phyloP scores from a whole-genome alignment of 768 basidiomycete genomes.

The Lentinus brumalis region DNA sequence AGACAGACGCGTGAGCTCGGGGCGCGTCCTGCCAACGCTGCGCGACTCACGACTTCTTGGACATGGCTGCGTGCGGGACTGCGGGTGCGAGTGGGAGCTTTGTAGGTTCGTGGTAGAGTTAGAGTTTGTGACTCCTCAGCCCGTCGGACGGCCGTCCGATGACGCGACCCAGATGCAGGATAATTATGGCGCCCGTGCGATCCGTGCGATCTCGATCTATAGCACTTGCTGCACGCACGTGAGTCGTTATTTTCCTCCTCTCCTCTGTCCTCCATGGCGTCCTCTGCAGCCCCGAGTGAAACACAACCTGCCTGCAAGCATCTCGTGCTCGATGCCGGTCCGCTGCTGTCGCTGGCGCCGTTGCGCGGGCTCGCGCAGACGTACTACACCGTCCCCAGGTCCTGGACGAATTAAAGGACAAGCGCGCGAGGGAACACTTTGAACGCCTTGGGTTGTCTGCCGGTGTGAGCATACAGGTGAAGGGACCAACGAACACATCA shows the following conservation, averaged over 20 bases:
- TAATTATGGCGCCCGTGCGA: conserved; percentile 3
- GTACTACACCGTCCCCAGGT: conserved; percentile 92
- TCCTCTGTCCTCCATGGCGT: conserved; percentile 5
- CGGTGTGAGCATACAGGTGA: conserved; percentile 73
- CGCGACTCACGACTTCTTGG: conserved; percentile 29
- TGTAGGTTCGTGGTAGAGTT: neutral
- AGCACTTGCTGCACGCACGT: conserved; percentile 19
- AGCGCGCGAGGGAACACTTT: conserved; percentile 84
- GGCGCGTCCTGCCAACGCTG: neutral
- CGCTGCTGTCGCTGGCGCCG: conserved; percentile 85
- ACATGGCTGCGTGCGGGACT: conserved; percentile 17
- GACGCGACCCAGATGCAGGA: neutral
- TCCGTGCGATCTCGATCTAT: conserved; percentile 16
- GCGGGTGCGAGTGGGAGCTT: neutral
- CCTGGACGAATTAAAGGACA: conserved; percentile 86
- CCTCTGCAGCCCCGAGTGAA: conserved; percentile 15
- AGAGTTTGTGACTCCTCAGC: conserved; percentile 3
- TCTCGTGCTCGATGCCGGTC: conserved; percentile 92
- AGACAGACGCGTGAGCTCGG: neutral
- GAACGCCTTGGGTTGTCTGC: conserved; percentile 73
- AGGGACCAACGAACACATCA: conserved; percentile 68
- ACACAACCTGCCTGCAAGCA: conserved; percentile 60
- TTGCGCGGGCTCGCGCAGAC: conserved; percentile 85
- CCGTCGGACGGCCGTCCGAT: conserved; percentile 1
- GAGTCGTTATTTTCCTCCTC: conserved; percentile 23